These are phyloP conservation scores for Mycena floridula DNA, from an alignment of 768 basidiomycete species.

Conservation along the genomic window DNA sequence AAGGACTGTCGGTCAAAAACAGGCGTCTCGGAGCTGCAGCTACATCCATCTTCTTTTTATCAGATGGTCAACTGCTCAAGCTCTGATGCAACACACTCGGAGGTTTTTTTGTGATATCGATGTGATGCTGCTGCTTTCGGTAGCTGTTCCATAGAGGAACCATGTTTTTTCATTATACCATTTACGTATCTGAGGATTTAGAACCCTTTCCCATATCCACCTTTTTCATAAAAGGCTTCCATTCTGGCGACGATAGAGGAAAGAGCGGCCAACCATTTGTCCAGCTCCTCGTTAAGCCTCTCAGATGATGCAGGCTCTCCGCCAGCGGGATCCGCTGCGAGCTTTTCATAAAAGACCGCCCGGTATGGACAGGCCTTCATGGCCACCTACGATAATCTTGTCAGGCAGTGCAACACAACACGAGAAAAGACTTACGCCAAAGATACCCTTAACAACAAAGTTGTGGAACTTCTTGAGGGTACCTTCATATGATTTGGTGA, in stretches of 20 bases:
- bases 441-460: conserved; percentile 62
- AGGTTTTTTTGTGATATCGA: too few relatives aligned
- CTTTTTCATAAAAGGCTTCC: conserved; percentile 56
- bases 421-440: conserved; percentile 31
- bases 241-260: conserved; percentile 46
- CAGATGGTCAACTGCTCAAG: too few relatives aligned
- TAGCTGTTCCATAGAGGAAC: too few relatives aligned
- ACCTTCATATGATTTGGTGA: conserved; percentile 72
- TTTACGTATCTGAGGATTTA: conserved; percentile 14
- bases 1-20: too few relatives aligned
- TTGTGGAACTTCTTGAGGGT: conserved; percentile 86
- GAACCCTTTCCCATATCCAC: conserved; percentile 48
- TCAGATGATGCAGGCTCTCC: conserved; percentile 39
- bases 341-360: conserved; percentile 59
- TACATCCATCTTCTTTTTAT: too few relatives aligned
- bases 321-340: conserved; percentile 53
- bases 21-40: too few relatives aligned
- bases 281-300: conserved; percentile 48
- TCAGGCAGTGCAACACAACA: not conserved
- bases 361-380: conserved; percentile 67
- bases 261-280: conserved; percentile 65
- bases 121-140: too few relatives aligned
- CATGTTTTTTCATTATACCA: too few relatives aligned
- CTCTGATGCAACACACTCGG: too few relatives aligned
- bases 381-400: conserved; percentile 35